Evolutionary conservation across 2,329 filamentous ascomycete species (phyloP).

Genomic region (Apiospora pterosperma): DNA sequence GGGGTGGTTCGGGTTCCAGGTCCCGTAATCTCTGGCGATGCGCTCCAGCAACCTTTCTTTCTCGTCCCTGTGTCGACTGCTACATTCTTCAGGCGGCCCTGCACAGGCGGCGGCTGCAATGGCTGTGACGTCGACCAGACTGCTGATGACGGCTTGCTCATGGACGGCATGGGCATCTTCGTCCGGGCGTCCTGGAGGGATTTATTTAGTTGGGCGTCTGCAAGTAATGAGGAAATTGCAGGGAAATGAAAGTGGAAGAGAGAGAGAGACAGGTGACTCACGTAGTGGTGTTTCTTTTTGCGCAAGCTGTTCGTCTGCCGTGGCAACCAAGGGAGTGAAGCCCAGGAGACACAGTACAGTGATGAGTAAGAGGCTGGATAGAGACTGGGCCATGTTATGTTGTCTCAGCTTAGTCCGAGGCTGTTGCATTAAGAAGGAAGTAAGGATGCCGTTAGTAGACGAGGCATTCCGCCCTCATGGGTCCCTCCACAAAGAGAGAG

Average conservation of each 20-base stretch:
- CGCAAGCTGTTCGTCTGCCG: not conserved
- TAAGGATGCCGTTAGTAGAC: not conserved
- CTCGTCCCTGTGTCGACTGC: conserved; percentile 24
- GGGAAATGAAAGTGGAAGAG: too few relatives aligned
- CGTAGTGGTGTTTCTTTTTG: not conserved
- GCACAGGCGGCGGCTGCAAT: not conserved
- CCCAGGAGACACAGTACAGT: not conserved
- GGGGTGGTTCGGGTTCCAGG: conserved; percentile 33
- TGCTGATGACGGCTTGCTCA: not conserved
- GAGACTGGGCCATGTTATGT: not conserved
- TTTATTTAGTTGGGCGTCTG: not conserved
- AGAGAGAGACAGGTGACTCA: not conserved
- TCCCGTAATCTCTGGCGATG: conserved; percentile 25
- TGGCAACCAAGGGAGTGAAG: not conserved
- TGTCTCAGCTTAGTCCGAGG: too few relatives aligned
- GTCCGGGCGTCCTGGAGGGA: not conserved
- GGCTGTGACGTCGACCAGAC: not conserved
- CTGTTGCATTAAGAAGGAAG: too few relatives aligned
- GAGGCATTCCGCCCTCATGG: not conserved
- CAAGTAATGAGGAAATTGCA: too few relatives aligned
- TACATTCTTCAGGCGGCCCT: not conserved
- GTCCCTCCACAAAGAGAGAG: too few relatives aligned
- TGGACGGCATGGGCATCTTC: not conserved
- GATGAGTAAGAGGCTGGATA: not conserved
- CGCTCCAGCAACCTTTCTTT: conserved; percentile 26